Evolutionary conservation across 1,284 basidiomycete genomes (phyloP).

Genomic region (Cutaneotrichosporon mucoides): DNA sequence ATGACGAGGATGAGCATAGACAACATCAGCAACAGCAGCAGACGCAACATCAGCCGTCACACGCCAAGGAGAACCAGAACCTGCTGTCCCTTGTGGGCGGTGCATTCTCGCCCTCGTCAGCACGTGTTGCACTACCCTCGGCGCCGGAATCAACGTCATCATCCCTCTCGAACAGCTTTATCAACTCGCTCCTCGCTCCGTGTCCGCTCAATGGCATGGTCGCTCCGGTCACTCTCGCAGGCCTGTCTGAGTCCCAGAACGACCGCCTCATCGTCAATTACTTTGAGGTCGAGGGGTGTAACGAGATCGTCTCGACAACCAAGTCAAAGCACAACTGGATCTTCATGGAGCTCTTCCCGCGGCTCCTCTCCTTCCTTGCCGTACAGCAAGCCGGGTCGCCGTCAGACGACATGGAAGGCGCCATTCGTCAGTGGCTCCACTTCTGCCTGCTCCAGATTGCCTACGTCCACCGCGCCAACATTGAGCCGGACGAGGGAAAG

Average conservation of each 20-base stretch:
- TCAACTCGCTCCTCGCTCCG: slow-evolving; percentile 9
- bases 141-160: background rate
- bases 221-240: slow-evolving; percentile 9
- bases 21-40: background rate
- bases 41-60: background rate
- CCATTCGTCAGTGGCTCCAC: slow-evolving; percentile 15
- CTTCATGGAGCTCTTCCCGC: slow-evolving; percentile 20
- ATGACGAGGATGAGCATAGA: background rate
- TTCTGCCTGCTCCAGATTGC: slow-evolving; percentile 18
- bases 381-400: background rate
- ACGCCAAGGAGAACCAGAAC: background rate
- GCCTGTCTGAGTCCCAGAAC: slow-evolving; percentile 1
- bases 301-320: slow-evolving; percentile 19
- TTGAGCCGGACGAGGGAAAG: slow-evolving; percentile 12
- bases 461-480: slow-evolving; percentile 23
- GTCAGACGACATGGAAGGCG: slow-evolving; percentile 3
- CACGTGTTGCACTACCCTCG: background rate
- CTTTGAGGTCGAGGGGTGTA: slow-evolving; percentile 20
- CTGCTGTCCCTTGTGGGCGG: background rate
- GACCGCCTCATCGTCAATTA: slow-evolving; percentile 19
- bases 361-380: slow-evolving; percentile 11
- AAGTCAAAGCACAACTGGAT: slow-evolving; percentile 24
- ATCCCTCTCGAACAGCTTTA: background rate
- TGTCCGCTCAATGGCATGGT: slow-evolving; percentile 7
- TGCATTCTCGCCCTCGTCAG: background rate